Base-by-base conservation (phyloP, 108 stramenopile genomes). In the Stephanodiscus minutulus region DNA sequence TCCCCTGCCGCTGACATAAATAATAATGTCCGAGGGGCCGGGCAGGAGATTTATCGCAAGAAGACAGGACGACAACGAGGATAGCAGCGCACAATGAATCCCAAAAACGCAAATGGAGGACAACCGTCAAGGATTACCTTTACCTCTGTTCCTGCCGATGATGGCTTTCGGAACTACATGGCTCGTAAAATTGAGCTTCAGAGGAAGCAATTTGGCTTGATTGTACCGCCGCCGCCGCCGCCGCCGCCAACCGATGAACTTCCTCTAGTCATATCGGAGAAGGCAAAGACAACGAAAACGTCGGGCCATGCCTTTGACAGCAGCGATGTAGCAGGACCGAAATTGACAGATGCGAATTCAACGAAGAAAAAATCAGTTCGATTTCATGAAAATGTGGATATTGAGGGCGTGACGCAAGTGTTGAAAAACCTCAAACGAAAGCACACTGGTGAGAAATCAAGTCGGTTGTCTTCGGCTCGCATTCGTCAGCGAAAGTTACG, bases 161-260 rank as follows among this genome's bases (percentile, higher is more conserved):
- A 94, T 68, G 76, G 77, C 31, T 94, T 94, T 82, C 86, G 85
- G 10, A 76, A 88, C 33, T 94, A 94, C 81, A 91, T 94, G 92
- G 75, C 86, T 6, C 77, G 85, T 53, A 94, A 94, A 66, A 90
- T 94, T 69, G 87, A 87, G 36, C 25, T 86, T 53, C 92, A 94
- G 55, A 75, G 92, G 28, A 73, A 83, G 56, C 90, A 91, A 61
- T 87, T 91, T 58, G 92, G 92, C 21, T 63, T 88, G 18, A 43
- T 83, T 18, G 46, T 90, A 35, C 92, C 90, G 15, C 92, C 92
- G 13, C 83, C 87, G 12, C 91, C 91, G 6, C 59, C 46, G 41
- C 33, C 52, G 8, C 67, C 58, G 25, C 43, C 56, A 57, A 36
- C 7, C 35, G 35, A 3, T 36, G 35, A 36, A 36, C 69, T 25